Percentiles rank a stretch among this genome's conserved stretches.
Conservation (phyloP, 352 stramenopile species). For the Aphanomyces cochlioides region DNA sequence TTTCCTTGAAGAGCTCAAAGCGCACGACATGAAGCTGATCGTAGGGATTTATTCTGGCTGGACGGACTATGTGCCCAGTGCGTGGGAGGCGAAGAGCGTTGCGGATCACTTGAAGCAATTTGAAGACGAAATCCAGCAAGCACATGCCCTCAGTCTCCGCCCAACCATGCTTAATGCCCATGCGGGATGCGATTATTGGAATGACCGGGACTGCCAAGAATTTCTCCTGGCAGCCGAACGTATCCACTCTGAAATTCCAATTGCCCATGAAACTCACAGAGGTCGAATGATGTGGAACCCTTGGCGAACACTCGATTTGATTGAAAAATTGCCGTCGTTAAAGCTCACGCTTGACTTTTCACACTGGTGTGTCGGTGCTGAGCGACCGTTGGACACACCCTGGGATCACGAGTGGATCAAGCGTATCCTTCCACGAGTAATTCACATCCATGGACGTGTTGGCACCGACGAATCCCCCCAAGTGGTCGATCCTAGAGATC, state of each 20-base stretch:
- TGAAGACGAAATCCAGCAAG: conserved; percentile 34
- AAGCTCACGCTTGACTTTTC: conserved; percentile 70
- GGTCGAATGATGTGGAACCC: conserved; percentile 67
- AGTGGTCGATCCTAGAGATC: conserved; percentile 39
- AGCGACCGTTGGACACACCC: conserved; percentile 50
- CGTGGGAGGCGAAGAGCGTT: conserved; percentile 39
- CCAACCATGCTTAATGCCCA: conserved; percentile 56
- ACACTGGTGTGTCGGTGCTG: conserved; percentile 58
- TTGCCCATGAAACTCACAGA: conserved; percentile 63
- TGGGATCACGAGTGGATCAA: conserved; percentile 45
- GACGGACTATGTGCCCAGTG: conserved; percentile 52
- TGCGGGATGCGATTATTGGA: conserved; percentile 60
- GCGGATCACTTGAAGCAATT: conserved; percentile 60
- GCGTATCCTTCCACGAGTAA: conserved; percentile 51
- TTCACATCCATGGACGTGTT: conserved; percentile 60
- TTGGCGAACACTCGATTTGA: conserved; percentile 56
- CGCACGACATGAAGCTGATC: conserved; percentile 56
- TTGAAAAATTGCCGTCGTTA: conserved; percentile 55
- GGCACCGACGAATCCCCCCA: conserved; percentile 52
- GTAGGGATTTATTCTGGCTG: conserved; percentile 68
- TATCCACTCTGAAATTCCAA: conserved; percentile 13
- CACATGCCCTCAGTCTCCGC: conserved; percentile 22
- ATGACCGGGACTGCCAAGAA: conserved; percentile 69
- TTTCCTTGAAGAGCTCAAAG: conserved; percentile 43
- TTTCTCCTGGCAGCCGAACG: conserved; percentile 37